Percentiles rank a stretch among this genome's conserved stretches.
phyloP scores from a whole-genome alignment of 257 asterid genomes.

The Rauvolfia tetraphylla region DNA sequence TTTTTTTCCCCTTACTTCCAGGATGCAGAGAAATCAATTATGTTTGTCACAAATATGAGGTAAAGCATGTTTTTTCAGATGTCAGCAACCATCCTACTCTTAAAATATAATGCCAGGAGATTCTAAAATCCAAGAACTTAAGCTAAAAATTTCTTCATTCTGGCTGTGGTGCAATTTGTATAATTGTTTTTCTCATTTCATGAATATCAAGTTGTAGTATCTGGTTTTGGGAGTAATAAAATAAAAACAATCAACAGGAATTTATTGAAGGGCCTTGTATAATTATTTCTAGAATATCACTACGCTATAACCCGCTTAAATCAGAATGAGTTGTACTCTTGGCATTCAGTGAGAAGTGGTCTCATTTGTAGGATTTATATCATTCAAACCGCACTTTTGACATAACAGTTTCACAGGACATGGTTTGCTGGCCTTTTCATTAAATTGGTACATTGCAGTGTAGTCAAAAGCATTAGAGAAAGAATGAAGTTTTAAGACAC shows the following conservation, averaged over 20 bases:
- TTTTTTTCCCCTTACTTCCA: not conserved
- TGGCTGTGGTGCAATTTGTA: not conserved
- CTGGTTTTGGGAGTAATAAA: not conserved
- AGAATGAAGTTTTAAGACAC: constrained; percentile 3
- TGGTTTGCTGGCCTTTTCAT: not conserved
- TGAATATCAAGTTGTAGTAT: not conserved
- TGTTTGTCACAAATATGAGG: not conserved
- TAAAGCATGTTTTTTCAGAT: not conserved
- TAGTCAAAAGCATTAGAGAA: constrained; percentile 11
- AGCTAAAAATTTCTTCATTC: not conserved
- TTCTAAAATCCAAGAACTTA: not conserved
- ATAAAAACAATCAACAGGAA: too few species aligned
- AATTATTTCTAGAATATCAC: not conserved
- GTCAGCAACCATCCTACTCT: not conserved
- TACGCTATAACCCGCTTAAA: not conserved
- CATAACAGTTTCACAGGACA: not conserved
- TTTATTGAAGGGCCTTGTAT: not conserved
- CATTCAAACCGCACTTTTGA: not conserved
- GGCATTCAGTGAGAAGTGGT: not conserved
- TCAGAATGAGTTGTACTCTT: not conserved
- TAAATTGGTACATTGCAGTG: not conserved
- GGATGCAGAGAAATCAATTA: not conserved
- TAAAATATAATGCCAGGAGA: not conserved
- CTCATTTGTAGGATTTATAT: not conserved
- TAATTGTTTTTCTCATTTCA: too few species aligned